Percentiles rank a stretch among this genome's conserved stretches.
Conservation (phyloP, 1,139 yeast species). For the Lodderomyces metapsilosis region DNA sequence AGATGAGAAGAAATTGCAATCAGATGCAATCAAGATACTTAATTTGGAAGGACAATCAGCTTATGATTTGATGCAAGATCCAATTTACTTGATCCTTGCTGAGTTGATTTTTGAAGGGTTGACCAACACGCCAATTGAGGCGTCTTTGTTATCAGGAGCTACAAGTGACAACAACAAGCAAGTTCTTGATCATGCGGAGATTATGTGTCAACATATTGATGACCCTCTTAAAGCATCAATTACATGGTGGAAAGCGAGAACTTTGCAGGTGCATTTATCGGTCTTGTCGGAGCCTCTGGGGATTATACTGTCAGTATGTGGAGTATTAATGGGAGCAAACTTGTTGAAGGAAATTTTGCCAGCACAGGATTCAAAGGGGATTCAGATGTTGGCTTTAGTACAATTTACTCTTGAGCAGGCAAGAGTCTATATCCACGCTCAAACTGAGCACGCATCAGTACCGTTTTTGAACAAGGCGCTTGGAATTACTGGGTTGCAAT, state of each 20-base stretch:
- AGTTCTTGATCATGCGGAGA: not conserved
- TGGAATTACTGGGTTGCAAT: conserved; percentile 56
- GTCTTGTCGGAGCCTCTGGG: conserved; percentile 59
- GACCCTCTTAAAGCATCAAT: conserved; percentile 45
- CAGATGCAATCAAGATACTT: conserved; percentile 38
- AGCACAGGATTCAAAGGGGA: conserved; percentile 14
- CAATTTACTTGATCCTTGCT: conserved; percentile 50
- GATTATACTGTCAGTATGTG: conserved; percentile 39
- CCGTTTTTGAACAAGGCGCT: conserved; percentile 54
- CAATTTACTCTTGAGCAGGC: conserved; percentile 66
- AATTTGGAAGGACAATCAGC: conserved; percentile 62
- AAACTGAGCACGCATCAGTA: conserved; percentile 54
- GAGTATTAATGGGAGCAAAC: conserved; percentile 33
- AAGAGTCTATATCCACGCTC: conserved; percentile 58
- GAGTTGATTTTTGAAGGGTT: conserved; percentile 52
- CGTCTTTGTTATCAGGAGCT: conserved; percentile 20
- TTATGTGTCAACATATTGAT: conserved; percentile 17
- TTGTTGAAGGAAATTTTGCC: conserved; percentile 22
- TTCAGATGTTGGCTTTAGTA: conserved; percentile 40
- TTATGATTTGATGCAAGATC: conserved; percentile 57
- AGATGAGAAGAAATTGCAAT: conserved; percentile 28
- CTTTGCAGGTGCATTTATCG: conserved; percentile 60
- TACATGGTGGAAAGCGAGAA: conserved; percentile 75
- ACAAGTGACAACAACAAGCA: not conserved
- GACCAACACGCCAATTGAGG: conserved; percentile 28